phyloP scores from a whole-genome alignment of 768 basidiomycete genomes.

The Floccularia luteovirens region DNA sequence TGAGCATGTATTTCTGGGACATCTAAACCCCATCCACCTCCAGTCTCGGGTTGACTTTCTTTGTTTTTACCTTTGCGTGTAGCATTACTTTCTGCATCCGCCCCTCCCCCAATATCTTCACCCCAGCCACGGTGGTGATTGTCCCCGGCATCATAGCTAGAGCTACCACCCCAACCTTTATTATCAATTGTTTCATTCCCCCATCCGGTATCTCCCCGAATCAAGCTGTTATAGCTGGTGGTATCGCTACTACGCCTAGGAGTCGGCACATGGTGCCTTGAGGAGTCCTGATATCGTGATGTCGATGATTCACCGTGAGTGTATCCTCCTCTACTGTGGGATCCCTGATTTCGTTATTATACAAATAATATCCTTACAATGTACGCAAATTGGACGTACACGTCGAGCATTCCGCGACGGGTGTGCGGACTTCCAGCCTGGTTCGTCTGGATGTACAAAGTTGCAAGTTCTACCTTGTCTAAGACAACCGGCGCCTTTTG shows the following conservation, averaged over 20 bases:
- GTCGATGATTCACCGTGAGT: no score
- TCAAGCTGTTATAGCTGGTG: no score
- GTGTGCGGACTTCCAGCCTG: constrained; percentile 14
- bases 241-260: no score
- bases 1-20: background rate
- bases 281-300: no score
- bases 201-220: background rate
- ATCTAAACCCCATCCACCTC: constrained; percentile 4
- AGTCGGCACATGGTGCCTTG: no score
- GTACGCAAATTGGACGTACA: no score
- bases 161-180: background rate
- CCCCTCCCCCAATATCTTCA: background rate
- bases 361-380: no score
- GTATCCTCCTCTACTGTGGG: no score
- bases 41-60: background rate
- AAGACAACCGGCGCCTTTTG: constrained; percentile 10
- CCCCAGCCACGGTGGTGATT: background rate
- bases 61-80: background rate
- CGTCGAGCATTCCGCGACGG: no score
- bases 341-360: no score
- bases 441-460: constrained; percentile 17
- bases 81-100: constrained; percentile 1
- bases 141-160: background rate
- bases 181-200: background rate
- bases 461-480: constrained; percentile 9